These are phyloP conservation scores for Croton setiger DNA, from an alignment of 441 rosid genomes.

Conservation along the genomic window DNA sequence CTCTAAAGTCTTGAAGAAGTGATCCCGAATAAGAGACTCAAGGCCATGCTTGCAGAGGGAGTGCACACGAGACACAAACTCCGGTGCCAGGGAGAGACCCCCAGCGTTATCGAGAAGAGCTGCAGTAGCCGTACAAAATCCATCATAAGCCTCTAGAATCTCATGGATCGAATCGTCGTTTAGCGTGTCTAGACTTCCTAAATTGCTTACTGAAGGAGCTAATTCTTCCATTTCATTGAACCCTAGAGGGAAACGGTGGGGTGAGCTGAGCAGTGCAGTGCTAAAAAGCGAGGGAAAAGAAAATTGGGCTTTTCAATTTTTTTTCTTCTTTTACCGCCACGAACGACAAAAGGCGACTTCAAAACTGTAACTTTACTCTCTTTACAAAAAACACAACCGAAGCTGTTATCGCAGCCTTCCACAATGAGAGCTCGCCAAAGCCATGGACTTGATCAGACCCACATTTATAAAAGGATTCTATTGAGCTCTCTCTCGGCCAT, in stretches of 20 bases:
- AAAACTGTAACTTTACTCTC: neutral
- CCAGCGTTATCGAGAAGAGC: conserved; percentile 50
- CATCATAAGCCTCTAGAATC: conserved; percentile 52
- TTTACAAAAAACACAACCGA: neutral
- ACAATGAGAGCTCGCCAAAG: conserved; percentile 14
- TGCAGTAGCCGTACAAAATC: conserved; percentile 50
- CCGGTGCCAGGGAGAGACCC: conserved; percentile 38
- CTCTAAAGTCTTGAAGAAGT: conserved; percentile 71
- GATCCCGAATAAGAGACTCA: conserved; percentile 62
- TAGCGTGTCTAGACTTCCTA: conserved; percentile 50
- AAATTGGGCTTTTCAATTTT: neutral
- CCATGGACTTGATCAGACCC: conserved; percentile 22
- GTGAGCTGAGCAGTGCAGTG: neutral
- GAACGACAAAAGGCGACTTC: neutral
- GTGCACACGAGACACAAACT: conserved; percentile 48
- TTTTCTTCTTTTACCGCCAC: neutral
- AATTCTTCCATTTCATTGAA: conserved; percentile 49
- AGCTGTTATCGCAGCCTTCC: too few relatives aligned
- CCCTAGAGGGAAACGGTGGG: conserved; percentile 1
- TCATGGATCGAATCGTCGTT: conserved; percentile 48
- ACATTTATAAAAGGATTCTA: conserved; percentile 36
- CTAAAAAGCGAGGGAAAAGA: neutral
- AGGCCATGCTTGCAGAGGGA: conserved; percentile 71
- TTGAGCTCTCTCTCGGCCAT: conserved; percentile 78
- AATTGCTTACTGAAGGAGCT: conserved; percentile 35